Base-by-base conservation (phyloP, 2,329 filamentous ascomycete species). In the Colletotrichum paranaense region DNA sequence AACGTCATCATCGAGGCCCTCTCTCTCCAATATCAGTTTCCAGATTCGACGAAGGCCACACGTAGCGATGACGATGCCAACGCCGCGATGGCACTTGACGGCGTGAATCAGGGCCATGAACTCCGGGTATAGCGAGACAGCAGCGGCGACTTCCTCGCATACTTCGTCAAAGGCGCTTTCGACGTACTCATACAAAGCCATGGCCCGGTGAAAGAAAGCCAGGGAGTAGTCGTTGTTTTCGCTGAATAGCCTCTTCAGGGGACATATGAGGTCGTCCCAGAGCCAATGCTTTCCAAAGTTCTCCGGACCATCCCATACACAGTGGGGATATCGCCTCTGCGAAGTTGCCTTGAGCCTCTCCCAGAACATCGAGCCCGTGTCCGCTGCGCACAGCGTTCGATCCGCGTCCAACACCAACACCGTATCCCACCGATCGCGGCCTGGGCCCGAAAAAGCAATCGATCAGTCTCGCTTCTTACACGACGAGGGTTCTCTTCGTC, bases 391-490 rank as follows among this genome's bases (percentile, higher is more conserved):
- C 66, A 93, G 78, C 0, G 90, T 92, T 74, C 80, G 87, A 78
- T 92, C 90, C 0, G 80, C 90, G 73, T 93, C 91, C 2, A 93
- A 59, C 0, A 92, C 85, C 19, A 92, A 63, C 58, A 89, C 79
- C 0, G 83, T 89, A 57, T 88, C 76, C 9, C 84, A 62, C 2
- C 75, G 53, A 7, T 66, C 72, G 12, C 56, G 22, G 7, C 66
- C 53, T 3, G 22, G 62, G 14, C n/a, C 49, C 9, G 42, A 16
- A 5, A 42, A 9, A 88, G 22, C 8, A 81, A 72, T 1, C 78
- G 52, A 26, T 86, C 83, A 1, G 89, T 71, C 14, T 49, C 75
- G 0, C 46, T 67, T 24, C 79, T 70, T 2, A 81, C 83, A 2
- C 70, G 26, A 1, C 59, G 60, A 2, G 82, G 35, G 73, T 90